Evolutionary conservation across 106 monocot species (phyloP), one percentile per base, ranked within the genome.

Genomic region (Phalaenopsis equestris): DNA sequence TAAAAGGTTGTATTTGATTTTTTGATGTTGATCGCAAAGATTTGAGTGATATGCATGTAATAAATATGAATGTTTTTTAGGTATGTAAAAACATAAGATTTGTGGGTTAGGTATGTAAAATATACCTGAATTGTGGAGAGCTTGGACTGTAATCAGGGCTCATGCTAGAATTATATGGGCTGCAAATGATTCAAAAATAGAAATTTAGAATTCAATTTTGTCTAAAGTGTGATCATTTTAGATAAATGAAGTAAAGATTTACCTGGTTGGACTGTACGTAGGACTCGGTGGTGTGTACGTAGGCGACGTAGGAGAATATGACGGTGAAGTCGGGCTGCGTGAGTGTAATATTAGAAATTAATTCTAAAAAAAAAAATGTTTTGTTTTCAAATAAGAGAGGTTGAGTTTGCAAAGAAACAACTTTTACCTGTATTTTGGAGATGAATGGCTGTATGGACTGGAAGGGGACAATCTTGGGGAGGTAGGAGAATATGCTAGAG

Each of bases 241-340:
- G 30, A 30, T 30, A 39, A 39, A 77, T 19, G n/a, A 77, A 47
- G 6, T 5, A 16, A 4, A 23, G 75, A 15, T 78, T 86, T 80
- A 99, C 98, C 98, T 99, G 72, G 91, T 92, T 14, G 98, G 98
- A 73, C 94, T 98, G 79, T 98, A 92, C 8, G 93, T 87, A 49
- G 93, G 93, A 78, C 91, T 94, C 52, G 96, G 68, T 18, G 90
- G 93, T 17, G 92, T 89, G 82, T 86, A 86, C 14, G 98, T 87
- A 23, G 92, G 98, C 16, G 94, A 99, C 56, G 98, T 93, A 46
- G 98, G 94, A 41, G 98, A 99, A 85, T 91, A 93, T n/a, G 98
- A 79, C 36, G 89, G 92, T 30, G 98, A 92, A 67, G 98, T 95
- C 73, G 98, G 92, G 82, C 98, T 99, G 78, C 75, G 85, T 77